Percentiles rank a stretch among this genome's conserved stretches.
Evolutionary conservation across 2,329 filamentous ascomycete genomes (phyloP).

Genomic region (Cladosporium sp.): DNA sequence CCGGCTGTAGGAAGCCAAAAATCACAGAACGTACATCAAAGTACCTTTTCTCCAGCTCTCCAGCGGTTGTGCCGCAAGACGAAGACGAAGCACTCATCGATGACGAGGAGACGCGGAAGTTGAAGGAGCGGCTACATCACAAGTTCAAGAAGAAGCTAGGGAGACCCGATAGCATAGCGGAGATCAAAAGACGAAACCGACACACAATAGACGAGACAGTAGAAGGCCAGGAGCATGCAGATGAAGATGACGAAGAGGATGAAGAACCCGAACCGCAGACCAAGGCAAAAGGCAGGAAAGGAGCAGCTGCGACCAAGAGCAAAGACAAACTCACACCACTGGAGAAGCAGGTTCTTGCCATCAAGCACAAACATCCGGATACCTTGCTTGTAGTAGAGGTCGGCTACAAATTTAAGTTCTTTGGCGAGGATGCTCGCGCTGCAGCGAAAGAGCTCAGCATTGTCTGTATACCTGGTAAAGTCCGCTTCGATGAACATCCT

Average conservation of each 20-base stretch:
- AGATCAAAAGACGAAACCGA: constrained; percentile 59
- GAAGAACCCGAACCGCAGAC: constrained; percentile 46
- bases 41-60: constrained; percentile 55
- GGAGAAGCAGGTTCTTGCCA: constrained; percentile 88
- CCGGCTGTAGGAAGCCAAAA: constrained; percentile 32
- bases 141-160: constrained; percentile 90
- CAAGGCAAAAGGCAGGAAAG: constrained; percentile 48
- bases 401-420: constrained; percentile 96
- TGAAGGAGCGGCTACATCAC: constrained; percentile 69
- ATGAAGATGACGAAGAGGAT: constrained; percentile 57
- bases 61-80: constrained; percentile 25
- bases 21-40: constrained; percentile 51
- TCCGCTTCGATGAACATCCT: constrained; percentile 87
- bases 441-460: constrained; percentile 90
- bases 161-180: constrained; percentile 72
- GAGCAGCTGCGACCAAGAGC: constrained; percentile 60
- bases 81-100: constrained; percentile 37
- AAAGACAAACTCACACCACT: constrained; percentile 87
- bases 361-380: constrained; percentile 87
- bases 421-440: constrained; percentile 86
- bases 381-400: constrained; percentile 90
- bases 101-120: constrained; percentile 51
- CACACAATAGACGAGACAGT: constrained; percentile 52
- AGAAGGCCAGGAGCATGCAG: constrained; percentile 49
- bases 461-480: constrained; percentile 93